These are phyloP conservation scores for Epicoccum nigrum DNA, from an alignment of 2,329 filamentous ascomycete genomes.

Conservation along the genomic window DNA sequence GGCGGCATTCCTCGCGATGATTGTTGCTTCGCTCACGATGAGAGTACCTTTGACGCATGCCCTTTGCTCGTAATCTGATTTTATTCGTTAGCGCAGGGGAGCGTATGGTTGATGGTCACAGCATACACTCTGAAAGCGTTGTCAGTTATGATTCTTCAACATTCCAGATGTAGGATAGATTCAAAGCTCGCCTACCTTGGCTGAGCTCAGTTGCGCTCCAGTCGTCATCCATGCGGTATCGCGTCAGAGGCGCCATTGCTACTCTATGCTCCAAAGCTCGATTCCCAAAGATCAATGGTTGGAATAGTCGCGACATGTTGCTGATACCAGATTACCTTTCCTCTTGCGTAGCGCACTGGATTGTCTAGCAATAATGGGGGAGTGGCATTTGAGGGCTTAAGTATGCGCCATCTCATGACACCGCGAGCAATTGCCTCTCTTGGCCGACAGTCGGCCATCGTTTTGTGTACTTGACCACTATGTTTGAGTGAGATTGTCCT, in stretches of 20 bases:
- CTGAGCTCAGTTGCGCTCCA: conserved; percentile 47
- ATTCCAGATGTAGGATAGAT: no score
- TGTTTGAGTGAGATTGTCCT: no score
- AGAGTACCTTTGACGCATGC: conserved; percentile 59
- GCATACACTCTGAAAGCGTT: conserved; percentile 37
- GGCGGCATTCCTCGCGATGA: conserved; percentile 53
- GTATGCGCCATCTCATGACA: no score
- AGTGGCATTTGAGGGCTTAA: no score
- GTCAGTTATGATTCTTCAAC: no score
- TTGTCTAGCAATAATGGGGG: no score
- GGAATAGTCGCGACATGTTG: conserved; percentile 35
- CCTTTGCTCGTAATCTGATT: conserved; percentile 62
- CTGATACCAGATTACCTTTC: background rate
- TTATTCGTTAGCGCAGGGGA: no score
- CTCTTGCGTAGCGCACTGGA: no score
- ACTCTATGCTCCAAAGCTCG: conserved; percentile 39
- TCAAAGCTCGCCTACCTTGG: background rate
- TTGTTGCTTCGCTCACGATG: conserved; percentile 63
- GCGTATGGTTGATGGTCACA: no score
- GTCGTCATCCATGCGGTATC: conserved; percentile 51
- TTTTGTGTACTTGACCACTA: no score
- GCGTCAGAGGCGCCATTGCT: conserved; percentile 44
- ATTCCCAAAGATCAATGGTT: conserved; percentile 40
- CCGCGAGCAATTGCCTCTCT: no score
- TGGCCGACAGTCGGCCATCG: no score